Percentiles rank a stretch among this genome's conserved stretches.
Evolutionary conservation across 2,329 filamentous ascomycete species (phyloP).

Genomic region (Phialophora tarda): DNA sequence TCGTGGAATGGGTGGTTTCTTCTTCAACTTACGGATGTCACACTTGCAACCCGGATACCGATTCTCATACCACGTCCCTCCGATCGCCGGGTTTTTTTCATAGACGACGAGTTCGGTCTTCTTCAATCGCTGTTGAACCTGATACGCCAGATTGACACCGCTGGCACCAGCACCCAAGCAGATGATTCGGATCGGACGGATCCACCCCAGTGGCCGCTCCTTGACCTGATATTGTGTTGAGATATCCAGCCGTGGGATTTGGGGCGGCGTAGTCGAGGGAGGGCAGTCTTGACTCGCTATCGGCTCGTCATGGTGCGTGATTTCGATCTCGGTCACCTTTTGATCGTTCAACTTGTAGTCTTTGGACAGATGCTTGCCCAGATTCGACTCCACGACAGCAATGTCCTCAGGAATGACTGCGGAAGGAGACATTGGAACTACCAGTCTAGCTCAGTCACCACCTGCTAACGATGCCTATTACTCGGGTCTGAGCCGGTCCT

Average conservation of each 20-base stretch:
- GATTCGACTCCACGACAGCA: neutral
- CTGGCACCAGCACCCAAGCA: slow-evolving; percentile 50
- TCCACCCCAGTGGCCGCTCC: slow-evolving; percentile 35
- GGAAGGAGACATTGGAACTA: neutral
- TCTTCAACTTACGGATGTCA: slow-evolving; percentile 26
- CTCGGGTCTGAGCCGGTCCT: neutral
- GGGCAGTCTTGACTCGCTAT: neutral
- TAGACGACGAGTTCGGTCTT: slow-evolving; percentile 38
- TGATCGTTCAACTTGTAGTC: neutral
- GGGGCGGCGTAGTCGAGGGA: neutral
- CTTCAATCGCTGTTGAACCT: slow-evolving; percentile 28
- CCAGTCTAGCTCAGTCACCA: neutral
- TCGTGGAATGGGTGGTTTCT: neutral
- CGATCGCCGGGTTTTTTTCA: slow-evolving; percentile 42
- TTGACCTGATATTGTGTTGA: neutral
- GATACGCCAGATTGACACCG: slow-evolving; percentile 48
- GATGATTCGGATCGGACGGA: slow-evolving; percentile 47
- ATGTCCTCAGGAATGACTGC: neutral
- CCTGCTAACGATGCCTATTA: neutral
- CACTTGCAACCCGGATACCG: slow-evolving; percentile 37
- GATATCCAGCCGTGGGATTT: neutral
- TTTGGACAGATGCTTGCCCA: neutral
- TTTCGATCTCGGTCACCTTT: neutral
- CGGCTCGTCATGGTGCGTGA: neutral
- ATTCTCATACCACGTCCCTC: slow-evolving; percentile 45